Evolutionary conservation across 148 eudicot species (phyloP).

Genomic region (Limonium bicolor): DNA sequence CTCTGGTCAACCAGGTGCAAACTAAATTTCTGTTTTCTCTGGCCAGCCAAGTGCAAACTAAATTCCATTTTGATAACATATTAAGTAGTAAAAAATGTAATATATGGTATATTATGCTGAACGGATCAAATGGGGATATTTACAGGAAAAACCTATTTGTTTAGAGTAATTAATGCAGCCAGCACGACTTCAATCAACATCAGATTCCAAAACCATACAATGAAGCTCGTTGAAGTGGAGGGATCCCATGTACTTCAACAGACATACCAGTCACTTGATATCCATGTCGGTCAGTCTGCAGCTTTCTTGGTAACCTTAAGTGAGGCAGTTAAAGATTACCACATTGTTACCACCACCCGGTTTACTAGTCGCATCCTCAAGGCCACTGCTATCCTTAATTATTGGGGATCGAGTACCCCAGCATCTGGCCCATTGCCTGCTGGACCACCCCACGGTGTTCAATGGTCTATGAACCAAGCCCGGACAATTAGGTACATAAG

Average conservation of each 20-base stretch:
- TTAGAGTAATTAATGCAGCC: conserved; percentile 64
- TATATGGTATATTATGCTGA: not conserved
- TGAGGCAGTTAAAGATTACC: conserved; percentile 32
- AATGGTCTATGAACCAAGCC: conserved; percentile 90
- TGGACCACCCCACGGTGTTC: conserved; percentile 54
- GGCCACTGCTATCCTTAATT: conserved; percentile 37
- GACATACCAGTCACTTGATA: conserved; percentile 51
- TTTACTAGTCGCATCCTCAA: conserved; percentile 36
- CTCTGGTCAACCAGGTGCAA: conserved; percentile 27
- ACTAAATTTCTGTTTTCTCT: not conserved
- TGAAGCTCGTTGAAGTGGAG: conserved; percentile 58
- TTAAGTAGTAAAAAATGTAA: not conserved
- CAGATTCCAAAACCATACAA: conserved; percentile 50
- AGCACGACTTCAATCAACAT: conserved; percentile 45
- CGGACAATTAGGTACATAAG: conserved; percentile 50
- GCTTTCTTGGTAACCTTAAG: conserved; percentile 44
- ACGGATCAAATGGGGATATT: not conserved
- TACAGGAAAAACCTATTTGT: conserved; percentile 37
- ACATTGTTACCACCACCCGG: conserved; percentile 60
- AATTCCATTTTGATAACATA: not conserved
- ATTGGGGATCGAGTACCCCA: conserved; percentile 21
- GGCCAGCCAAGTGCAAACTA: no score
- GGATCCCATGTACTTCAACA: conserved; percentile 64
- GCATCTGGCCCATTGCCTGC: conserved; percentile 35
- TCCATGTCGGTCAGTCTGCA: conserved; percentile 68